Percentiles rank a stretch among this genome's conserved stretches.
phyloP scores from a whole-genome alignment of 129 eudicot genomes.

The Helichrysum umbraculigerum region DNA sequence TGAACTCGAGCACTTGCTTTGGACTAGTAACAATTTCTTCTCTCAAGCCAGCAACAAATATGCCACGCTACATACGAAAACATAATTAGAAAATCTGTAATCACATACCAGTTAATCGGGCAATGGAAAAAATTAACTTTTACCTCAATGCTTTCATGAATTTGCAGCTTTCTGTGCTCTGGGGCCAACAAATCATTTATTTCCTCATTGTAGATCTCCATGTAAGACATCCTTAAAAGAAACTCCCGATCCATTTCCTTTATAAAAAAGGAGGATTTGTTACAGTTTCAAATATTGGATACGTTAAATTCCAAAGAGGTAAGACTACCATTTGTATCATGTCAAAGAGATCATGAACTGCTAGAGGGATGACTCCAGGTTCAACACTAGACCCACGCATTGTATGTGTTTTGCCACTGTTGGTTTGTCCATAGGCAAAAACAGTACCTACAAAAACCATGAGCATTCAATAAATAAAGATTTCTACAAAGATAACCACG shows the following conservation, averaged over 20 bases:
- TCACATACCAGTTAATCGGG: neutral
- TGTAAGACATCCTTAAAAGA: slow-evolving; percentile 91
- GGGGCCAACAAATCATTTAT: slow-evolving; percentile 93
- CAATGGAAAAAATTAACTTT: neutral
- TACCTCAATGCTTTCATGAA: slow-evolving; percentile 96
- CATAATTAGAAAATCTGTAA: neutral
- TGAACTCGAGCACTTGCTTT: slow-evolving; percentile 79
- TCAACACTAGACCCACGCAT: slow-evolving; percentile 87
- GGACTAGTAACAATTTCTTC: slow-evolving; percentile 97
- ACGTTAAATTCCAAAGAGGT: neutral
- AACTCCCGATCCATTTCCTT: slow-evolving; percentile 86
- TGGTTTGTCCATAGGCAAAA: slow-evolving; percentile 98
- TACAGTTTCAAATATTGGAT: slow-evolving; percentile 14
- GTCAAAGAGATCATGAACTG: slow-evolving; percentile 76
- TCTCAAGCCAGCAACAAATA: slow-evolving; percentile 90
- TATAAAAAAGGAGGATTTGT: neutral
- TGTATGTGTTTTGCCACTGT: slow-evolving; percentile 96
- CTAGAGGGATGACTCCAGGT: slow-evolving; percentile 92
- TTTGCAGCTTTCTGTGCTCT: slow-evolving; percentile 84
- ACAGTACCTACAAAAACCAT: slow-evolving; percentile 69
- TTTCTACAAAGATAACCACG: neutral
- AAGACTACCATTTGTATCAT: slow-evolving; percentile 72
- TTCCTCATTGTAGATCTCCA: slow-evolving; percentile 98
- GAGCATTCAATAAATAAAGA: neutral
- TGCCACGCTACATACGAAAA: slow-evolving; percentile 67